Conservation (phyloP, 306 rosid species). For the Sindora glabra region DNA sequence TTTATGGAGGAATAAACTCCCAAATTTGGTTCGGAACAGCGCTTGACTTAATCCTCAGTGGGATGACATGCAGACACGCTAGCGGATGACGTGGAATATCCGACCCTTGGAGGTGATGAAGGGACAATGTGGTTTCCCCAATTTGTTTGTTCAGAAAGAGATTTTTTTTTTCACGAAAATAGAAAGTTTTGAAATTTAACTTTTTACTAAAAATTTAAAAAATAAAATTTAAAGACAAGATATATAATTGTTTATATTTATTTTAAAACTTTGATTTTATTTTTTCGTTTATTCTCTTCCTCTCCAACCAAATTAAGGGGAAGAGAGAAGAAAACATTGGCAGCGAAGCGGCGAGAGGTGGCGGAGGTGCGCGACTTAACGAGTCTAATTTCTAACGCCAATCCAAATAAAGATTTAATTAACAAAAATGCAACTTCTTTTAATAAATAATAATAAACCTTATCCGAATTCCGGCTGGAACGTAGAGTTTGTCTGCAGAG, state of each 20-base stretch:
- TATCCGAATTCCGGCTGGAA: not conserved
- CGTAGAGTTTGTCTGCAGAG: not conserved
- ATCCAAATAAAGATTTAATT: no score
- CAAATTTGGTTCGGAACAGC: not conserved
- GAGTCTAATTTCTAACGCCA: slow-evolving; percentile 1
- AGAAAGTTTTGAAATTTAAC: no score
- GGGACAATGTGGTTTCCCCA: no score
- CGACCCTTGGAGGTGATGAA: slow-evolving; percentile 44
- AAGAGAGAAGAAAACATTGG: slow-evolving; percentile 4
- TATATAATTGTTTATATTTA: no score
- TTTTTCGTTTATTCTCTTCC: no score
- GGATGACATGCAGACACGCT: slow-evolving; percentile 6
- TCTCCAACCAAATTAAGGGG: no score
- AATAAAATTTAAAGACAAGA: no score
- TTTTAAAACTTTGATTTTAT: no score
- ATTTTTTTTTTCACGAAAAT: no score
- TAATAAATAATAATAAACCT: not conserved
- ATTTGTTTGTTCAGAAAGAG: no score
- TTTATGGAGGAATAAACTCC: slow-evolving; percentile 5
- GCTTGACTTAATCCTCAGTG: not conserved
- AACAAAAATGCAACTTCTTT: no score
- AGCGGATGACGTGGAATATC: slow-evolving; percentile 12
- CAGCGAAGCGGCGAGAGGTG: slow-evolving; percentile 36
- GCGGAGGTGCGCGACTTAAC: slow-evolving; percentile 6
- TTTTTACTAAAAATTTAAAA: no score